phyloP scores from a whole-genome alignment of 169 alveolate species.

The Perkinsus olseni region DNA sequence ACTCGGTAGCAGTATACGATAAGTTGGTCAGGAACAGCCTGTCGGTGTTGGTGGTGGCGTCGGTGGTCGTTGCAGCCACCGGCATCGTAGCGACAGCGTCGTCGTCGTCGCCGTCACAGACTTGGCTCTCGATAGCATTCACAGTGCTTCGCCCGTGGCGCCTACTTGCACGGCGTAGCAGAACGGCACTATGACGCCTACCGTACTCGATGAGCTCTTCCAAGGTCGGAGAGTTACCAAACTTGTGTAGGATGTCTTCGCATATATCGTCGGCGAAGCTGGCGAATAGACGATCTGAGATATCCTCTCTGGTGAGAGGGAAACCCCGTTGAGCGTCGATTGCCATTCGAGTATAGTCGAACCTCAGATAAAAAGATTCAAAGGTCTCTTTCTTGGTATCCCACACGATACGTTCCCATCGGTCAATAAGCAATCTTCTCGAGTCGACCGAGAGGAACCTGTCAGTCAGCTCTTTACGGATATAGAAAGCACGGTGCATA shows the following conservation, averaged over 20 bases:
- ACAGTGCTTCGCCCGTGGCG: neutral
- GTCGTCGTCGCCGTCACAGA: neutral
- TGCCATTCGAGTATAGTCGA: neutral
- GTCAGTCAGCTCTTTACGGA: neutral
- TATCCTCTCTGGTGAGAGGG: neutral
- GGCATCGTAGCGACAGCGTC: neutral
- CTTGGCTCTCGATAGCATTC: neutral
- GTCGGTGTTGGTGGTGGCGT: neutral
- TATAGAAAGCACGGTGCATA: neutral
- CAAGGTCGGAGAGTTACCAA: neutral
- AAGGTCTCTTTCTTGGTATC: neutral
- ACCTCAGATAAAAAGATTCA: neutral
- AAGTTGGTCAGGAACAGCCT: neutral
- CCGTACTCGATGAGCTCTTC: neutral
- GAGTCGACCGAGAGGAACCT: neutral
- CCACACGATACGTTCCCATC: neutral
- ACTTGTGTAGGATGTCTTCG: neutral
- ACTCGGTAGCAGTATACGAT: neutral
- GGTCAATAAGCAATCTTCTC: neutral
- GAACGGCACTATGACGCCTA: neutral
- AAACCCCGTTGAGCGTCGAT: neutral
- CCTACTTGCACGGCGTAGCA: neutral
- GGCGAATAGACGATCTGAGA: neutral
- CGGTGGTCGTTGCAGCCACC: neutral
- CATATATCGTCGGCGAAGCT: neutral